Percentiles rank a stretch among this genome's conserved stretches.
Evolutionary conservation across 176 grass and related monocot species (phyloP).

Genomic region (Cocos nucifera): DNA sequence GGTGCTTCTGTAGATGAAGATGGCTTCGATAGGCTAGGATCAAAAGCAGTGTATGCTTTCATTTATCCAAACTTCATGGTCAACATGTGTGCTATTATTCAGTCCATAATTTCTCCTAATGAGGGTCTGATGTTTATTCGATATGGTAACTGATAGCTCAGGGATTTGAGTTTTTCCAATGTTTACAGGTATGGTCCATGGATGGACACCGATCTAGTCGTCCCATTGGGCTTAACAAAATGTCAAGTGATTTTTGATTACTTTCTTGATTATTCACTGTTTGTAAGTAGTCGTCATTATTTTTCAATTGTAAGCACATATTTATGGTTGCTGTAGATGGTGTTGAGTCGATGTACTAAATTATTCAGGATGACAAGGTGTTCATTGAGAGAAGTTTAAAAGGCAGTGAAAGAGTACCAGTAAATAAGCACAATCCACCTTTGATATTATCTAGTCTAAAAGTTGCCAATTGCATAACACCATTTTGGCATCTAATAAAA

Average conservation of each 20-base stretch:
- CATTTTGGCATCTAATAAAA: too few relatives aligned
- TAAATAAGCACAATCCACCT: conserved; percentile 1
- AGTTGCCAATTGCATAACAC: too few relatives aligned
- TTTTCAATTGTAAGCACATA: background rate
- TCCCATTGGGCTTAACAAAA: conserved; percentile 43
- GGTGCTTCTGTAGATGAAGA: conserved; percentile 30
- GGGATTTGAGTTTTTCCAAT: background rate
- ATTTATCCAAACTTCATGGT: conserved; percentile 98
- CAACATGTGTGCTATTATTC: conserved; percentile 44
- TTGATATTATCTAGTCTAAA: too few relatives aligned
- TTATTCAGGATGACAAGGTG: conserved; percentile 49
- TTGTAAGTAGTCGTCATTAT: conserved; percentile 28
- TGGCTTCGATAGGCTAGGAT: conserved; percentile 52
- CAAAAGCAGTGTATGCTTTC: conserved; percentile 84
- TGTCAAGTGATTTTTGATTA: conserved; percentile 97
- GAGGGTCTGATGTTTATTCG: too few relatives aligned
- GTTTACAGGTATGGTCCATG: conserved; percentile 80
- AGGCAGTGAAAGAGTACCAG: conserved; percentile 87
- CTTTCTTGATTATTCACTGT: conserved; percentile 59
- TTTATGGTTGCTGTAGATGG: too few relatives aligned
- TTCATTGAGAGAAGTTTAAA: conserved; percentile 71
- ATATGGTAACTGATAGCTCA: too few relatives aligned
- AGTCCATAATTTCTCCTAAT: too few relatives aligned
- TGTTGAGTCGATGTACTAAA: background rate
- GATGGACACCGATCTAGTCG: conserved; percentile 93